Evolutionary conservation across 1,284 basidiomycete species (phyloP).

Genomic region (Ceratorhiza oryzae-sativae): DNA sequence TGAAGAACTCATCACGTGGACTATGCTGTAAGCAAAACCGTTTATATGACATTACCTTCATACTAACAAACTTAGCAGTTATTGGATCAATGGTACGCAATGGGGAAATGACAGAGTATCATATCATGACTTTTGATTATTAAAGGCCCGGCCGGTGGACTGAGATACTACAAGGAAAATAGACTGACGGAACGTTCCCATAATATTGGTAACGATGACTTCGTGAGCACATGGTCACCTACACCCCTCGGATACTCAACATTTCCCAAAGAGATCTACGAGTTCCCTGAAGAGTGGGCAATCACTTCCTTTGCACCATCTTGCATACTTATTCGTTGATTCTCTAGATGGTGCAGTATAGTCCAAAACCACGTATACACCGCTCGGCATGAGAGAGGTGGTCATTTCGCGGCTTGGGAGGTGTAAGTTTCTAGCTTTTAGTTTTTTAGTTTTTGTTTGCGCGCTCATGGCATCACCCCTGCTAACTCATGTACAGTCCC

Average conservation of each 20-base stretch:
- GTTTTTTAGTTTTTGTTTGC: background rate
- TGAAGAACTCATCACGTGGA: constrained; percentile 43
- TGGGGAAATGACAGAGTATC: background rate
- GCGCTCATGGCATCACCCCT: too few species aligned
- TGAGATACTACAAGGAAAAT: constrained; percentile 44
- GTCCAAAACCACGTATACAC: constrained; percentile 25
- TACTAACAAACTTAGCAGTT: background rate
- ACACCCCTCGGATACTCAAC: constrained; percentile 41
- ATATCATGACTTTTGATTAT: background rate
- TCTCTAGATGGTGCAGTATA: background rate
- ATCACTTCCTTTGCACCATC: background rate
- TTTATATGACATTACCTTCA: background rate
- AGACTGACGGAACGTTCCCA: background rate
- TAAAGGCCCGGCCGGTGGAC: constrained; percentile 39
- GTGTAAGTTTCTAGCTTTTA: constrained; percentile 30
- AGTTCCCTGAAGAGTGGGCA: constrained; percentile 42
- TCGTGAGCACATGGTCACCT: constrained; percentile 18
- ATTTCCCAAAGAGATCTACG: constrained; percentile 40
- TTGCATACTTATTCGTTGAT: background rate
- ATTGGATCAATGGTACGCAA: constrained; percentile 25
- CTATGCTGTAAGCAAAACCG: constrained; percentile 39
- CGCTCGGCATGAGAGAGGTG: constrained; percentile 41
- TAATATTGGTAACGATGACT: background rate
- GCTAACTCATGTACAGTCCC: constrained; percentile 40
- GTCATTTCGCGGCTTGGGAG: constrained; percentile 45